phyloP scores from a whole-genome alignment of 768 basidiomycete genomes.

The Russula lepida region DNA sequence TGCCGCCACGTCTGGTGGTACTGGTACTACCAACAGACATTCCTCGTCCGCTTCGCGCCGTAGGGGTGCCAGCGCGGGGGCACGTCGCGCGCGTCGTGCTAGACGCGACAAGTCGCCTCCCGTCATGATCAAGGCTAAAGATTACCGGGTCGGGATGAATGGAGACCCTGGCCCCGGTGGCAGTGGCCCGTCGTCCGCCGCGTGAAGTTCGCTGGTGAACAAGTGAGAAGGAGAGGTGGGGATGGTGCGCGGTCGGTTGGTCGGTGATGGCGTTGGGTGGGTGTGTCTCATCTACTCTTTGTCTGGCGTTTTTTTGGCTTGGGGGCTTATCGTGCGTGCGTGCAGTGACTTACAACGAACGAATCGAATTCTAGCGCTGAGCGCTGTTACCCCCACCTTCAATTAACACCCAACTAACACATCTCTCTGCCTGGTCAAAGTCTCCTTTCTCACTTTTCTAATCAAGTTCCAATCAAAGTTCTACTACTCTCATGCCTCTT shows the following conservation, averaged over 20 bases:
- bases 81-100: background rate
- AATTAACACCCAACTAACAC: background rate
- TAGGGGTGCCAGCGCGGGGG: background rate
- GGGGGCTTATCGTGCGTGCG: no score
- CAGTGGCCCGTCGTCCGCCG: background rate
- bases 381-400: background rate
- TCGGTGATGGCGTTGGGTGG: background rate
- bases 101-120: background rate
- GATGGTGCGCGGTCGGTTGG: no score
- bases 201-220: background rate
- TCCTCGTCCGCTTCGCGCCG: background rate
- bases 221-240: background rate
- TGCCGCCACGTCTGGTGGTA: no score
- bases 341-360: no score
- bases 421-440: background rate
- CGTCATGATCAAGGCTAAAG: slow-evolving; percentile 5
- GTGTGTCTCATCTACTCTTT: background rate
- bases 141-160: background rate
- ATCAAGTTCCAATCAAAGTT: background rate
- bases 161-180: background rate
- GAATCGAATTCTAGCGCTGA: no score
- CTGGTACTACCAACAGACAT: background rate
- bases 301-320: no score
- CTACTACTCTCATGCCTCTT: background rate
- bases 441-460: background rate